phyloP scores from a whole-genome alignment of 345 rosid species.

The Brassica incana region DNA sequence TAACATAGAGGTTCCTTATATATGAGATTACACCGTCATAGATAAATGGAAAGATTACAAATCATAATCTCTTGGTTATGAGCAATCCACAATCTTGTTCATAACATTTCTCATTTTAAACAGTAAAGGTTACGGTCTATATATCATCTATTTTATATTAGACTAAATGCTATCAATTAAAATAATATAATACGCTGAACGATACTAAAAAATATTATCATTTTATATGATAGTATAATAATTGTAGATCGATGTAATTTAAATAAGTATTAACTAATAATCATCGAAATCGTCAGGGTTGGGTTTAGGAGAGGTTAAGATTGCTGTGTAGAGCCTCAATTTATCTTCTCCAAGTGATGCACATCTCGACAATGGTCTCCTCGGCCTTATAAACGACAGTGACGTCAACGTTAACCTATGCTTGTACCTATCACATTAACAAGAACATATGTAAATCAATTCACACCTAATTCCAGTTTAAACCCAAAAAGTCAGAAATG shows the following conservation, averaged over 20 bases:
- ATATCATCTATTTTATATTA: not conserved
- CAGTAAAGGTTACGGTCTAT: not conserved
- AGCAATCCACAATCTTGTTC: no score
- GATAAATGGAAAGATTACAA: no score
- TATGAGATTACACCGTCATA: no score
- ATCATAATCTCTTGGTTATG: no score
- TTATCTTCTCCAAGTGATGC: slow-evolving; percentile 92
- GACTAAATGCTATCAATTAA: not conserved
- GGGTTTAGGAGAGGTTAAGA: slow-evolving; percentile 94
- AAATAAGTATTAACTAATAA: slow-evolving; percentile 24
- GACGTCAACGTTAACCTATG: slow-evolving; percentile 81
- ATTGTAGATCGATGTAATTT: not conserved
- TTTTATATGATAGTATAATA: not conserved
- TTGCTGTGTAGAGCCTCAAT: slow-evolving; percentile 85
- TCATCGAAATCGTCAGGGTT: slow-evolving; percentile 91
- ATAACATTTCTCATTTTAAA: not conserved
- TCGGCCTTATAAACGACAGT: slow-evolving; percentile 82
- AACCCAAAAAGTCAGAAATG: not conserved
- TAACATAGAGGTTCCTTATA: no score
- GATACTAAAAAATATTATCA: not conserved
- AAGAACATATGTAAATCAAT: not conserved
- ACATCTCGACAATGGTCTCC: slow-evolving; percentile 83
- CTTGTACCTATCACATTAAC: slow-evolving; percentile 46
- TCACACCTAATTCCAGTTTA: not conserved
- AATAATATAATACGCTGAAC: not conserved